Evolutionary conservation across 305 asterid species (phyloP).

Genomic region (Striga hermonthica): DNA sequence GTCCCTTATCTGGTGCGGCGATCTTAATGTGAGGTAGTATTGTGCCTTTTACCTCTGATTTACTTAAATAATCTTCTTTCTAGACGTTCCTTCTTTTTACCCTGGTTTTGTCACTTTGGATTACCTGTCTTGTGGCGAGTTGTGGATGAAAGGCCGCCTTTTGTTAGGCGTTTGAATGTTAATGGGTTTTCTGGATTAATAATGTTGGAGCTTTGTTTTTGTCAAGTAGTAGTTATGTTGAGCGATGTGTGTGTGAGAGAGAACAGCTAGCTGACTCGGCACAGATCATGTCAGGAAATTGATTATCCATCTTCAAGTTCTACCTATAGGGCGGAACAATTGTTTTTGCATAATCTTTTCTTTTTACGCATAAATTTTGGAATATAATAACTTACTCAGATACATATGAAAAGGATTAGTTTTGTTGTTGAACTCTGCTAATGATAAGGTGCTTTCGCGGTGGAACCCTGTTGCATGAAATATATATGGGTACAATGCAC

Average conservation of each 20-base stretch:
- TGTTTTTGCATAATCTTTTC: conserved; percentile 12
- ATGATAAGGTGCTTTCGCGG: conserved; percentile 12
- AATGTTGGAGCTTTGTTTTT: background rate
- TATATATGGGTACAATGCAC: conserved; percentile 8
- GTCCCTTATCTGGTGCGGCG: conserved; percentile 98
- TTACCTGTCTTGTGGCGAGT: conserved; percentile 21
- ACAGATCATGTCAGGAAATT: too few relatives aligned
- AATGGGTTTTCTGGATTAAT: background rate
- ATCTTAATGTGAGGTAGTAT: conserved; percentile 85
- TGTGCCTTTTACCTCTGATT: conserved; percentile 24
- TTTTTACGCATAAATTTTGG: background rate
- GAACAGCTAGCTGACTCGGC: too few relatives aligned
- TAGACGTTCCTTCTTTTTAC: conserved; percentile 12
- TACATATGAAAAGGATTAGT: conserved; percentile 8
- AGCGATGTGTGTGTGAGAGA: too few relatives aligned
- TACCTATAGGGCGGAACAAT: background rate
- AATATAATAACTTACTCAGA: conserved; percentile 2
- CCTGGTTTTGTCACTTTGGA: background rate
- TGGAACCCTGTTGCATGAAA: conserved; percentile 11
- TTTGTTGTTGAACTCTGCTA: conserved; percentile 8
- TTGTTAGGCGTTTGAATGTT: conserved; percentile 9
- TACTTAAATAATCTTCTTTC: background rate
- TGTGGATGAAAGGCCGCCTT: conserved; percentile 5
- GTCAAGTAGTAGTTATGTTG: too few relatives aligned
- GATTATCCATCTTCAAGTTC: too few relatives aligned